These are phyloP conservation scores for Plasmodium chabaudi DNA, from an alignment of 169 alveolate genomes.

Conservation along the genomic window DNA sequence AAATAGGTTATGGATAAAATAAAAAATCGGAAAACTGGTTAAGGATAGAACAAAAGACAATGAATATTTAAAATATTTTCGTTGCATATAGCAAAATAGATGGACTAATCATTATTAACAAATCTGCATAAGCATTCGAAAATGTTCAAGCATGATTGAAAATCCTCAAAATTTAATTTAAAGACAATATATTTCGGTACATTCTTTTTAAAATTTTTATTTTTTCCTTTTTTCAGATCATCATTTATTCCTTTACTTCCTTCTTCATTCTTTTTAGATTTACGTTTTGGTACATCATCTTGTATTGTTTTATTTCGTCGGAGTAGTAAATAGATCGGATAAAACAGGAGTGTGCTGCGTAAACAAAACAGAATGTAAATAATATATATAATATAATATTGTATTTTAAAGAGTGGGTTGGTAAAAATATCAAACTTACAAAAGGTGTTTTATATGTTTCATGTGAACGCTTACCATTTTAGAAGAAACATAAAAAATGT, in stretches of 20 bases:
- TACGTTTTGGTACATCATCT: neutral
- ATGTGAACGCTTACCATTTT: neutral
- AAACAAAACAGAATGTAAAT: neutral
- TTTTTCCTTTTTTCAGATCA: neutral
- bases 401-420: too few relatives aligned
- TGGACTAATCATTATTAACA: slow-evolving; percentile 23
- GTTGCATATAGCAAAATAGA: too few relatives aligned
- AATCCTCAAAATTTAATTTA: slow-evolving; percentile 67
- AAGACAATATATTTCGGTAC: slow-evolving; percentile 26
- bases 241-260: slow-evolving; percentile 4
- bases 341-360: slow-evolving; percentile 12
- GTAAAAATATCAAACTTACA: too few relatives aligned
- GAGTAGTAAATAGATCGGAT: neutral
- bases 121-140: slow-evolving; percentile 59
- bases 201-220: slow-evolving; percentile 33
- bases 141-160: slow-evolving; percentile 45
- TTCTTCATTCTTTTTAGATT: slow-evolving; percentile 1
- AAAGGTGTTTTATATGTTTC: neutral
- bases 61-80: too few relatives aligned
- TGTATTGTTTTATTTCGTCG: neutral
- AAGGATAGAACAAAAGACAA: neutral
- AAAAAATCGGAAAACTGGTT: neutral
- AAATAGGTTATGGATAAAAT: too few relatives aligned
- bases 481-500: neutral
- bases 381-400: too few relatives aligned